Base-by-base conservation (phyloP, 2,329 filamentous ascomycete genomes). In the Fonsecaea pedrosoi region DNA sequence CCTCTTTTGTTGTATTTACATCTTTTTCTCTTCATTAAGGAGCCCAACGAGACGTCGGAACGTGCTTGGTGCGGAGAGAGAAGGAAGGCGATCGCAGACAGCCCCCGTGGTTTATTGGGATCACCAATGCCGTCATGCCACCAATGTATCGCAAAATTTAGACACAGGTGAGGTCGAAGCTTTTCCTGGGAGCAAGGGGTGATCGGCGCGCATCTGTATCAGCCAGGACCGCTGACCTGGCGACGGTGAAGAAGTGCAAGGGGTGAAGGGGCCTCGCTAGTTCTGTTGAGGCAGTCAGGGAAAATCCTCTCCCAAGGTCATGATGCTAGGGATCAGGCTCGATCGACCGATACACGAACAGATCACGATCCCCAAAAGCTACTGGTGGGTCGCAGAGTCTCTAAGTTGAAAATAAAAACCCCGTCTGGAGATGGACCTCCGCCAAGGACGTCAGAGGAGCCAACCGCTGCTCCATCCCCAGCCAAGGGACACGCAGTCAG, bases 311-410 rank as follows among this genome's bases (percentile, higher is more conserved):
- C 7, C 40, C n/a, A 45, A 10, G 6, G 21, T 21, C 18, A 50
- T 50, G 45, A 42, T 42, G 38, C 38, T 42, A 12, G 2, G 15
- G 38, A 42, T 42, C 10, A 60, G 58, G 60, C 45, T 50, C 13
- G 62, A 68, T 68, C 66, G 66, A 68, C 59, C 66, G 66, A 68
- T 65, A 65, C 63, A 68, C 59, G 35, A 63, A 40, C 8, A 68
- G 55, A 68, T 68, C 55, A 45, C 55, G 66, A 68, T 68, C 59
- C 55, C 37, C 40, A 34, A 42, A 45, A 53, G 21, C 40, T 32
- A 40, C 21, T 15, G 53, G 59, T 25, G 59, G 59, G 59, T 45
- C 34, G n/a, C n/a, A n/a, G 45, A 40, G 45, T 25, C 8, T 50
- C 21, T 50, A 25, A 50, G n/a, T 25, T 50, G 9, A n/a, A 50